Base-by-base conservation (phyloP, 768 basidiomycete genomes). In the Nidularia pulvinata region DNA sequence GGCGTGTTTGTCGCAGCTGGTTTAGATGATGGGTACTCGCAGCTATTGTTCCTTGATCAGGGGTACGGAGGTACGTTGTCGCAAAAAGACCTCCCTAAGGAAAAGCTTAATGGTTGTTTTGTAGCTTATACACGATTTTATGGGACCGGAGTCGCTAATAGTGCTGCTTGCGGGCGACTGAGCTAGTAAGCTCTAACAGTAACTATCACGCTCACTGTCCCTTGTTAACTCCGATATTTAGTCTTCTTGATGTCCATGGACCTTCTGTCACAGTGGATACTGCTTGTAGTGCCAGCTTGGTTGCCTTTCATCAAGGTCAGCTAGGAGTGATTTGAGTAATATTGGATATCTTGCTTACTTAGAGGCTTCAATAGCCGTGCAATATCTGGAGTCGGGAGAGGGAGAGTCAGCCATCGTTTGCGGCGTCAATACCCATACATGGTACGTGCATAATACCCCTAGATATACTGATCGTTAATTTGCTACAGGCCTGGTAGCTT, bases 361-460 rank as follows among this genome's bases (percentile, higher is more conserved):
- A 10, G 6, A 16, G 25, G 16, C 44, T 19, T 19, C 36, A 10
- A 10, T 48, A 68, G 71, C 70, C 34, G 69, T 70, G 32, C 63
- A 65, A 46, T 69, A 69, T 51, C 48, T 73, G 10, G 64, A 62
- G 46, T 67, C 65, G 6, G 66, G 68, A 4, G 55, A 65, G 50
- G 71, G 61, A n/a, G 71, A 73, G 49, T 64, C 65, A 1, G 71
- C 71, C 0, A 69, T 73, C 32, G 70, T 71, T 6, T 66, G 62
- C 42, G 69, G 65, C 34, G 65, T 62, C 3, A 70, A 70, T 50
- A 69, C 69, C 1, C 70, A 71, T 49, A 52, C 65, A 10, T 70
- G 70, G 71, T 63, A 49, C 10, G 54, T 61, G 19, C 25, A 33
- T 30, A 13, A 14, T 14, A 16, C 33, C 25, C 36, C 19, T 14